Evolutionary conservation across 768 basidiomycete species (phyloP).

Genomic region (Kwoniella sp.): DNA sequence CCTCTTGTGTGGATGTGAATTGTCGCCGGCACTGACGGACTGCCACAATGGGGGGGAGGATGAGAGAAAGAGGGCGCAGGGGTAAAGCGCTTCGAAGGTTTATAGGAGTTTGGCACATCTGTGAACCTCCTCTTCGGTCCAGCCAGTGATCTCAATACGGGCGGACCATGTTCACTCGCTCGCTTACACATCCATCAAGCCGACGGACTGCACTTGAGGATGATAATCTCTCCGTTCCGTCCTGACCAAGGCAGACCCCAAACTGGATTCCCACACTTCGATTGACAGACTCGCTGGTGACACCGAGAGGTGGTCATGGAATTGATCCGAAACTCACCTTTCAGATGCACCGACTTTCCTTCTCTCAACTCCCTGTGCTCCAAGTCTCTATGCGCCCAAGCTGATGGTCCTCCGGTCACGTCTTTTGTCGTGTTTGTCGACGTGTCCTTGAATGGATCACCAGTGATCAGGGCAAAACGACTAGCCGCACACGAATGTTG

Average conservation of each 20-base stretch:
- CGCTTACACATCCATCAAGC: background rate
- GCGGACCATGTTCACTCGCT: background rate
- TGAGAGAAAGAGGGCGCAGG: background rate
- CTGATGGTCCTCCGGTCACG: background rate
- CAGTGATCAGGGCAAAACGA: too few relatives aligned
- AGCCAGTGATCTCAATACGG: background rate
- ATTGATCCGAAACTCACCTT: background rate
- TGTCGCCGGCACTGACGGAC: background rate
- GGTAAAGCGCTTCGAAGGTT: background rate
- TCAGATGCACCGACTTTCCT: background rate
- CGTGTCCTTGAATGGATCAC: too few relatives aligned
- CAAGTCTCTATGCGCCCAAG: background rate
- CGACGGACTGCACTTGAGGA: too few relatives aligned
- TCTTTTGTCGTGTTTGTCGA: too few relatives aligned
- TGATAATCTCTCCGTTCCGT: background rate
- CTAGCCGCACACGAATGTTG: too few relatives aligned
- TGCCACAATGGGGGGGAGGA: background rate
- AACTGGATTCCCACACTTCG: background rate
- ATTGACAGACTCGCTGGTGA: background rate
- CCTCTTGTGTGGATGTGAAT: background rate
- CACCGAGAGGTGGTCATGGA: background rate
- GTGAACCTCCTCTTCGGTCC: background rate
- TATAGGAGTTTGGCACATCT: background rate
- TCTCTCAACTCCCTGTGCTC: background rate
- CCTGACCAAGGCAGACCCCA: background rate